Base-by-base conservation (phyloP, 2,329 filamentous ascomycete genomes). In the Cadophora sp. region DNA sequence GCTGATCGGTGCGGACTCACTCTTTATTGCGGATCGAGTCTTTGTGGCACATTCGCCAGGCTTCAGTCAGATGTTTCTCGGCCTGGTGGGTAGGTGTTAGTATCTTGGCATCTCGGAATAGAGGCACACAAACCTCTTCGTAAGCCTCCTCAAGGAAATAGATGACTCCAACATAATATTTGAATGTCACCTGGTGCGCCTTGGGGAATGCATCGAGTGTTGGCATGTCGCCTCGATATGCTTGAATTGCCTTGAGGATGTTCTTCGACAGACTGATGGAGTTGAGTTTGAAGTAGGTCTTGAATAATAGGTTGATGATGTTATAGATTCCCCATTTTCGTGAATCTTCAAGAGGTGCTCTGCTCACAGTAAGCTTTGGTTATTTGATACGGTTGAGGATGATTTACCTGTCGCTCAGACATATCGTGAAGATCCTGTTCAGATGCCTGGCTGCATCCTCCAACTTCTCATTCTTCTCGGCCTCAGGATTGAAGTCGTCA, bases 301-400 rank as follows among this genome's bases (percentile, higher is more conserved):
- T 98, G 87, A 99, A 99, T 16, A 97, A 84, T 8, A 99, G 85
- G 77, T 97, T 98, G 76, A 94, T 93, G 71, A 95, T 90, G 78
- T 94, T 94, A 82, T 99, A 99, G 58, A 97, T 92, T 7, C 93
- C 96, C 96, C 96, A 99, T 86, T 98, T 99, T 64, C 96, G 89
- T 9, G 95, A 97, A 74, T 97, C 91, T 75, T 94, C 89, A 53
- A 97, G 83, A 16, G 91, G 89, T 68, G 92, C 91, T 79, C 93
- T 95, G 74, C 63, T 53, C 9, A 11, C 9, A 30, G 41, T 43
- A 30, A 61, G 66, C 59, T 71, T 62, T 36, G 41, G 22, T 43
- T 11, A 18, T 47, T 27, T 13, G 4, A 48, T 24, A 8, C n/a
- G 27, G 14, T 3, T 41, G 33, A 20, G 33, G 18, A 41, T 9